Evolutionary conservation across 108 stramenopile genomes (phyloP), one percentile per base, ranked within the genome.

Genomic region (Schizochytrium sp.): DNA sequence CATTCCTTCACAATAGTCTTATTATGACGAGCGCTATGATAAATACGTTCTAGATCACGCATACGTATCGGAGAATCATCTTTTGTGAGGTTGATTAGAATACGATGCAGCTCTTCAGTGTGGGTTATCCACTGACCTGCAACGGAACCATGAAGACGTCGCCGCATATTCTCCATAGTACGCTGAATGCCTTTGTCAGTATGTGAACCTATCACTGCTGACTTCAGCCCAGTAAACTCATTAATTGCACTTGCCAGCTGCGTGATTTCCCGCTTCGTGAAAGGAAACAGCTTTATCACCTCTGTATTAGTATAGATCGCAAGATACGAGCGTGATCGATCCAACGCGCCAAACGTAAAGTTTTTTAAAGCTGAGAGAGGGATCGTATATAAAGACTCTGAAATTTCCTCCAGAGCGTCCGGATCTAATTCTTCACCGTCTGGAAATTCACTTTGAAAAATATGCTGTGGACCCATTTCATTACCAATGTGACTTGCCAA

Each of bases 221-320:
- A n/a, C 47, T 55, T 83, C 0, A 83, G 53, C 45, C 76, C 76
- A 7, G 76, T 83, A 53, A 83, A 55, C 47, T 83, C 76, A 40
- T 55, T 55, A 2, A 83, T n/a, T 7, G 76, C 76, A n/a, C 28
- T 83, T 10, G 53, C 53, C 15, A 83, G 50, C 53, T 83, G 50
- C 53, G 47, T 49, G 0, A 83, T 83, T 55, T 83, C 76, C 47
- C 50, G 10, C 0, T 40, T 1, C 47, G 45, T 10, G 40, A 83
- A 83, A 5, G 76, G 76, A 42, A 83, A 83, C 15, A 83, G 45
- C 76, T 83, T 83, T 47, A 83, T 83, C 50, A 83, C 76, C 53
- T 83, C 76, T 0, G 45, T 83, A 8, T 10, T 44, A 5, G 76
- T 83, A 53, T 83, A 83, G 12, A 83, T 10, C 7, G 76, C 76